Base-by-base conservation (phyloP, 495 filamentous ascomycete genomes). In the Parmelia sp. region DNA sequence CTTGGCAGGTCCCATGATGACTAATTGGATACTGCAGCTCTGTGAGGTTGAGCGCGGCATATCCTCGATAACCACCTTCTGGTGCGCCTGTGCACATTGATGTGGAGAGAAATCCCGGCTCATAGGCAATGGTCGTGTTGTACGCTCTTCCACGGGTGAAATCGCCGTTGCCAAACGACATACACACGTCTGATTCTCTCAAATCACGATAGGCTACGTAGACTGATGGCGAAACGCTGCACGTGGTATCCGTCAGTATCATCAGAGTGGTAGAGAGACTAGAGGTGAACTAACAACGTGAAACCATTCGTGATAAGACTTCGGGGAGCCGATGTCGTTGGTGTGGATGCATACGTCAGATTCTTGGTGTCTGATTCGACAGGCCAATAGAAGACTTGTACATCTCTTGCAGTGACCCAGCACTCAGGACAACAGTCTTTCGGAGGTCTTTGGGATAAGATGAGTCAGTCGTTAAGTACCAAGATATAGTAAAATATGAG, bases 311-410 rank as follows among this genome's bases (percentile, higher is more conserved):
- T 53, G 15, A 62, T 29, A 12, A 40, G 19, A 49, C 42, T 36
- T 10, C n/a, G 47, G 27, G 45, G 29, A 17, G 4, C 10, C 39
- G 44, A 11, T 29, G 4, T 39, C 25, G 29, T 29, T 15, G 33
- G 29, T 36, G 31, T 17, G 10, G 47, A 27, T 11, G 29, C 19
- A 19, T 36, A 37, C 12, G 45, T 53, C 23, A 25, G 9, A 23
- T 17, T 51, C 21, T 55, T 53, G 3, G 45, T 35, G 19, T 23
- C 44, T 31, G 47, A 40, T 1, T 62, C 33, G 2, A 55, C 27
- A 7, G 60, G 60, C 47, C 60, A 62, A 33, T 62, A 62, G 25
- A 62, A 36, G 31, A 62, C 36, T 62, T 62, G 60, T 36, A 62
- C 60, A 25, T 62, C 60, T 51, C 47, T 62, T 15, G 60, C 60